Base-by-base conservation (phyloP, 2,329 filamentous ascomycete species). In the Calonectria pteridis region DNA sequence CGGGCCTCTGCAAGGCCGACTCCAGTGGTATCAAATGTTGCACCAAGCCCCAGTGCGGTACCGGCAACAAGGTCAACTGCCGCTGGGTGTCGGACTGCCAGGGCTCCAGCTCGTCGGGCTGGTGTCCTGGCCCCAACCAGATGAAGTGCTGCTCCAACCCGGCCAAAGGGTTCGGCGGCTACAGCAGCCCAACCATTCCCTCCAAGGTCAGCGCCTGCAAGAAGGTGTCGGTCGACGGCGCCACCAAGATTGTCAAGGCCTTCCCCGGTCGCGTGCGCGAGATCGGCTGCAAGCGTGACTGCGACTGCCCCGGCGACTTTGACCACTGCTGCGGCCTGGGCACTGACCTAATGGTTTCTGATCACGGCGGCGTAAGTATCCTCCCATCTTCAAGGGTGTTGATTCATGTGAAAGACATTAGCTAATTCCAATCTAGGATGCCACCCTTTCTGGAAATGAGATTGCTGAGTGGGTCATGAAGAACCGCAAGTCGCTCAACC, bases 401-500 rank as follows among this genome's bases (percentile, higher is more conserved):
- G 35, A 18, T 37, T 29, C 31, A 50, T 1, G 16, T 11, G 23
- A 20, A n/a, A 20, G 20, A 35, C 6, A 53, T 29, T 62, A 31
- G 43, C 64, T 70, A 6, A 69, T 46, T 49, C 4, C 11, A 18
- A 1, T 28, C 3, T 67, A 86, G 85, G 72, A 77, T 3, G 81
- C 82, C 63, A 84, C 84, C 10, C 75, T 83, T 26, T 84, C 84
- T 1, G 87, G 87, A 11, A 81, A 82, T 28, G 81, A 85, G 40
- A 87, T 89, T 40, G 87, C 87, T 2, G 86, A 89, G 77, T 89
- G 87, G 86, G 82, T 86, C 29, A 88, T 88, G 87, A 83, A 84
- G 37, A 86, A 88, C 74, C 82, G 83, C 18, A 76, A 55, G 31
- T 43, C 79, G 6, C 82, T 88, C 10, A 84, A 85, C 71, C 78